These are phyloP conservation scores for Tillandsia leiboldiana DNA, from an alignment of 176 grass and related monocot species.

Conservation along the genomic window DNA sequence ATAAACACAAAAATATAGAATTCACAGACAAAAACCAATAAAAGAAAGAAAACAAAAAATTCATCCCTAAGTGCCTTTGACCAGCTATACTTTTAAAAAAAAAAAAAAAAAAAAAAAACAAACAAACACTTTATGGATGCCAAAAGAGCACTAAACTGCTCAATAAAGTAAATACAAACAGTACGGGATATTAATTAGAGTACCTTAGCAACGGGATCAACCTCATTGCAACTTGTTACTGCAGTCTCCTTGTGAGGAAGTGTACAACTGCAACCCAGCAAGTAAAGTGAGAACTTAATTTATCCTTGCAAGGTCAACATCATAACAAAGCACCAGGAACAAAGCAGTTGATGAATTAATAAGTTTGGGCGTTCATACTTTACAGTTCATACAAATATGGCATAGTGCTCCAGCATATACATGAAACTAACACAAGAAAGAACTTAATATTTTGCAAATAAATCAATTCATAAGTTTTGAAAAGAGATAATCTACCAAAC, in stretches of 20 bases:
- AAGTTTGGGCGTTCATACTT: background rate
- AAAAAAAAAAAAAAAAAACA: constrained; percentile 4
- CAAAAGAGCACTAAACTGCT: background rate
- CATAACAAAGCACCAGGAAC: no score
- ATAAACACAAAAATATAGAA: no score
- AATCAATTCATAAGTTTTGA: no score
- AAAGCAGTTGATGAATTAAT: background rate
- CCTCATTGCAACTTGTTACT: constrained; percentile 76
- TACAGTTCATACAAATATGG: background rate
- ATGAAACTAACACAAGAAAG: background rate
- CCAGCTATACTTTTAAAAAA: no score
- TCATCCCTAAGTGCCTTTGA: no score
- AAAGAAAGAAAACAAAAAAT: no score
- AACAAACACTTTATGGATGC: background rate
- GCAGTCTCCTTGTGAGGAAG: constrained; percentile 93
- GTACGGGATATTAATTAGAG: background rate
- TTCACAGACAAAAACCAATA: no score
- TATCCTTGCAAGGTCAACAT: no score
- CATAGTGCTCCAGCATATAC: background rate
- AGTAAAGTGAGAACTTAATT: no score
- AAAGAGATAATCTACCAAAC: no score
- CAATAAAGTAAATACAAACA: background rate
- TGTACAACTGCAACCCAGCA: constrained; percentile 54
- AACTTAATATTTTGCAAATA: background rate
- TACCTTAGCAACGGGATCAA: constrained; percentile 92